These are phyloP conservation scores for Linum trigynum DNA, from an alignment of 345 rosid genomes.

Conservation along the genomic window DNA sequence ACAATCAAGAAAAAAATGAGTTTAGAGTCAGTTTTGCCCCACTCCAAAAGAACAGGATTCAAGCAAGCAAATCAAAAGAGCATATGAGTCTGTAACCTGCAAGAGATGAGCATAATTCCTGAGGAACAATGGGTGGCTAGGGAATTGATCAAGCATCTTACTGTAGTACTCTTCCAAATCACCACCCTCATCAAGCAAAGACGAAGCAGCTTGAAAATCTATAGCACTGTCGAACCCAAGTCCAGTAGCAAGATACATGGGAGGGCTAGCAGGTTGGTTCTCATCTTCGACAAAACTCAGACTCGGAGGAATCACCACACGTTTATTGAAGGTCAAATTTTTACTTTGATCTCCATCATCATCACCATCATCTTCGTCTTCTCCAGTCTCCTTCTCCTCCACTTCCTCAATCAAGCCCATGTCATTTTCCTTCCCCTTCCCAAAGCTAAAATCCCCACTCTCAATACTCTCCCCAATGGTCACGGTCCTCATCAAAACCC, in stretches of 20 bases:
- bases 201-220: slow-evolving; percentile 18
- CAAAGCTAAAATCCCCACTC: slow-evolving; percentile 47
- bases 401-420: slow-evolving; percentile 31
- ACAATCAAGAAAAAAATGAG: background rate
- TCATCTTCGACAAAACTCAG: slow-evolving; percentile 19
- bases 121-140: slow-evolving; percentile 62
- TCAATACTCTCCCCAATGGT: slow-evolving; percentile 38
- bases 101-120: slow-evolving; percentile 62
- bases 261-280: slow-evolving; percentile 44
- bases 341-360: slow-evolving; percentile 9
- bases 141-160: slow-evolving; percentile 56
- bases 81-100: slow-evolving; percentile 32
- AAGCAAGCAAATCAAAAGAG: slow-evolving; percentile 3
- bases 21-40: too few relatives aligned
- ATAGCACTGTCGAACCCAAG: slow-evolving; percentile 38
- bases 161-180: slow-evolving; percentile 42
- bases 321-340: background rate
- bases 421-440: slow-evolving; percentile 3
- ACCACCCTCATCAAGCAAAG: slow-evolving; percentile 31
- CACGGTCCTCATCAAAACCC: slow-evolving; percentile 30
- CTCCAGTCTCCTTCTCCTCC: slow-evolving; percentile 20
- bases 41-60: background rate
- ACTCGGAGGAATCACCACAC: background rate
- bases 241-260: slow-evolving; percentile 62
- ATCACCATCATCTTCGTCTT: slow-evolving; percentile 1